Base-by-base conservation (phyloP, 805 yeast genomes). In the Lachancea lanzarotensis region DNA sequence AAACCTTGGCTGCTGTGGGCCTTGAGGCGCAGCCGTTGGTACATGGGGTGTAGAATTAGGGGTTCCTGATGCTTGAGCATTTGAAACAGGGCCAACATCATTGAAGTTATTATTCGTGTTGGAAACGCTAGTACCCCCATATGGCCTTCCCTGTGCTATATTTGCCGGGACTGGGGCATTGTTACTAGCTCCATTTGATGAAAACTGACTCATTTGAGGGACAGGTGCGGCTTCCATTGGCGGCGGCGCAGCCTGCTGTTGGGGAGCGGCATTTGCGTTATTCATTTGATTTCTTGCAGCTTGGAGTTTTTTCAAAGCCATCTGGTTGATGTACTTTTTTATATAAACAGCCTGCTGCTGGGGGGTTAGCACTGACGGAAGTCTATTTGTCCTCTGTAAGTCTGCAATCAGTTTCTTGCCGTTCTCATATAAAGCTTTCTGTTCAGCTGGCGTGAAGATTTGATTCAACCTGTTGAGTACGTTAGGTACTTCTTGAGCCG, bases 391-490 rank as follows among this genome's bases (percentile, higher is more conserved):
- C 46, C 60, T 62, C 46, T 63, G 67, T 35, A 63, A 58, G 32
- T 59, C 62, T 44, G 62, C 62, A 47, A 66, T 60, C 13, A 67
- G 62, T 31, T 63, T 65, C 54, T 62, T 62, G 18, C 67, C 69
- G 38, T 64, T 66, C 30, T 60, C 68, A 39, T 62, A 52, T 10
- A 65, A 50, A 10, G 57, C 52, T 32, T 66, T 56, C 46, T 64
- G 68, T 45, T 65, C 69, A 25, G 61, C 67, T 19, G 64, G 59
- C 2, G 65, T 56, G 31, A 65, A 65, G 1, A 62, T 57, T 46
- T 65, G 66, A 39, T 61, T 63, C 12, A 65, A 56, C 46, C 62
- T 63, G 32, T 61, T 59, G 19, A 63, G 35, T 27, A 63, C 65
- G 27, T 62, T 59, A 31, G 66, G 66, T 6, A 57, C 48, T 25